Evolutionary conservation across 2,329 filamentous ascomycete species (phyloP), one percentile per base, ranked within the genome.

Genomic region (Alternaria sp.): DNA sequence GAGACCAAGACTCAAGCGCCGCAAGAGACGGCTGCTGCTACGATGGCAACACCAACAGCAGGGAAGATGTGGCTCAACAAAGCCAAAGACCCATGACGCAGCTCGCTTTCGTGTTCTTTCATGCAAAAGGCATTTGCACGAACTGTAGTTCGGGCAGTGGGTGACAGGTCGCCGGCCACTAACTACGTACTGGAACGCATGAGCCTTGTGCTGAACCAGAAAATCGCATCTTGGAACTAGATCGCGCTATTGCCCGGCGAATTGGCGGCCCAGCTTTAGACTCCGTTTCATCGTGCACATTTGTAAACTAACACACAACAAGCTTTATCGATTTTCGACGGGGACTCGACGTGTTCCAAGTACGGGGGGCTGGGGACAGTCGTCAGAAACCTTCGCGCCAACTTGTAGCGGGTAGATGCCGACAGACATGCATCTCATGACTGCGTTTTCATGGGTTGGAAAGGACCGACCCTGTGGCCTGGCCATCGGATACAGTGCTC

Each of bases 311-410:
- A 64, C 64, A 54, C 44, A 68, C 26, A 70, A 71, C 69, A 74
- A 74, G 72, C 70, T 73, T 74, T 74, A 74, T 74, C 59, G 70
- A 73, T 71, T 74, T 28, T 68, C 57, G 60, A 63, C 44, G 59
- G 65, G 51, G 60, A 62, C 50, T 52, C 63, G 57, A 60, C 51
- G 12, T 50, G 54, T 65, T 62, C 68, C 68, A 65, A 52, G 58
- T 56, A 47, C 63, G 46, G 64, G 66, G 66, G 62, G 59, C 59
- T 67, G 63, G 65, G 55, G 62, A 68, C 28, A 54, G 44, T 21
- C 60, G 56, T 65, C 57, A 47, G 57, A 61, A 58, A 58, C 52
- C 54, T 57, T 55, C 46, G 23, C 40, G 47, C 51, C 52, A 57
- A 57, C 43, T 54, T 44, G 40, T 50, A 52, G 28, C 44, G 55